phyloP scores from a whole-genome alignment of 805 yeast species.

The Pichia thaimueangensis region DNA sequence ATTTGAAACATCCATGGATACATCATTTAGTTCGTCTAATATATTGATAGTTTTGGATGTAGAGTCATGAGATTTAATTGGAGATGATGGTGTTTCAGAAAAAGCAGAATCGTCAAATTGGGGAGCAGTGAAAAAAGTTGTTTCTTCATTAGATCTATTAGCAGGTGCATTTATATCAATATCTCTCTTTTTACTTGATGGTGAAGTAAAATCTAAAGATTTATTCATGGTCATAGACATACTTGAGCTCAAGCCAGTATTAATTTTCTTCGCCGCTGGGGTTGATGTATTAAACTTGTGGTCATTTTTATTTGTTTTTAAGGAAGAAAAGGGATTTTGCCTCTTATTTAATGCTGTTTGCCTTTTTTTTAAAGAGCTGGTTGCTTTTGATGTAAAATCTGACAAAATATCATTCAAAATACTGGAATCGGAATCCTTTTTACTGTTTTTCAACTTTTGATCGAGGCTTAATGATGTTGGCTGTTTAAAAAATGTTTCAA shows the following conservation, averaged over 20 bases:
- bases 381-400: constrained; percentile 38
- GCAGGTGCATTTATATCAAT: constrained; percentile 17
- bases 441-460: constrained; percentile 16
- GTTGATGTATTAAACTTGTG: constrained; percentile 11
- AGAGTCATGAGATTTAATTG: constrained; percentile 16
- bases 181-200: constrained; percentile 20
- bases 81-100: constrained; percentile 28
- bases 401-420: constrained; percentile 64
- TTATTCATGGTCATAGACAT: constrained; percentile 20
- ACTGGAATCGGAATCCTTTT: constrained; percentile 38
- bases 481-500: constrained; percentile 38
- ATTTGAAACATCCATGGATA: constrained; percentile 7
- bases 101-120: constrained; percentile 18
- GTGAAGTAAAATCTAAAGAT: constrained; percentile 18
- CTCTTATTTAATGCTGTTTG: constrained; percentile 16
- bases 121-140: constrained; percentile 18
- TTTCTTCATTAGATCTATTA: constrained; percentile 12
- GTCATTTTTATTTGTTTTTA: constrained; percentile 14
- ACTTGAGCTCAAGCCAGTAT: too few species aligned
- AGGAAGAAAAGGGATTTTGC: constrained; percentile 26
- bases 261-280: constrained; percentile 19
- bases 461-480: constrained; percentile 14
- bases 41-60: constrained; percentile 5
- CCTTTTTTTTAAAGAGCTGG: constrained; percentile 17
- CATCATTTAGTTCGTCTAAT: constrained; percentile 10